A percentile compares a stretch with the other conserved stretches of the same genome.
phyloP scores from a whole-genome alignment of 2,329 filamentous ascomycete species.

The Botrytis aclada region DNA sequence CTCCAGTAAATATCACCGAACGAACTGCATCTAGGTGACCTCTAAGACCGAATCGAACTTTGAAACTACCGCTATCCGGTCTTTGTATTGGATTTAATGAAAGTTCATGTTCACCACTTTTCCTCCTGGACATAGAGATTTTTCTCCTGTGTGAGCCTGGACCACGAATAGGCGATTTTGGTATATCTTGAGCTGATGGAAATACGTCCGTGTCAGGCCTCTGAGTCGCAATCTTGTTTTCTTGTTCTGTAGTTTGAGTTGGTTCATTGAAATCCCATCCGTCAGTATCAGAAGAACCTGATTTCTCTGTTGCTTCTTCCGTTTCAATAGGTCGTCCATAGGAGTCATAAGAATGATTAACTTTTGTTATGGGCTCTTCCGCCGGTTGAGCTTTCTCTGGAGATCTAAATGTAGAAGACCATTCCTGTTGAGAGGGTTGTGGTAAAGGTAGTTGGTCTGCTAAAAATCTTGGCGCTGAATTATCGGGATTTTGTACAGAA shows the following conservation, averaged over 20 bases:
- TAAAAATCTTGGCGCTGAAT: slow-evolving; percentile 52
- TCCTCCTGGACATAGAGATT: slow-evolving; percentile 70
- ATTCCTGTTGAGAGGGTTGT: slow-evolving; percentile 41
- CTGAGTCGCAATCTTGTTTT: slow-evolving; percentile 50
- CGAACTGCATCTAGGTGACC: slow-evolving; percentile 93
- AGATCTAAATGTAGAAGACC: slow-evolving; percentile 34
- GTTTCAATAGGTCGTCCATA: slow-evolving; percentile 50
- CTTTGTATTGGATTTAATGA: slow-evolving; percentile 55
- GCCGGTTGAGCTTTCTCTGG: slow-evolving; percentile 30
- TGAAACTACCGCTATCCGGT: slow-evolving; percentile 75
- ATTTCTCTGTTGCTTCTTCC: slow-evolving; percentile 47
- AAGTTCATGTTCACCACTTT: slow-evolving; percentile 65
- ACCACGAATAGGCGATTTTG: slow-evolving; percentile 75
- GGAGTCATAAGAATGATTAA: slow-evolving; percentile 57
- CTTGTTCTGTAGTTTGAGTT: slow-evolving; percentile 56
- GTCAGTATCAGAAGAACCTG: slow-evolving; percentile 56
- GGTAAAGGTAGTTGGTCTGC: slow-evolving; percentile 48
- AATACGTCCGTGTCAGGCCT: slow-evolving; percentile 88
- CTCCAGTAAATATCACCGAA: slow-evolving; percentile 93
- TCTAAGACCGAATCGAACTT: slow-evolving; percentile 84
- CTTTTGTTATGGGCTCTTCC: slow-evolving; percentile 57
- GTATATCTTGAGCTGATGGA: slow-evolving; percentile 72
- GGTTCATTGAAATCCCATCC: slow-evolving; percentile 93
- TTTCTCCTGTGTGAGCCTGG: slow-evolving; percentile 73
- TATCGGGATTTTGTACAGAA: slow-evolving; percentile 40